Base-by-base conservation (phyloP, 352 stramenopile genomes). In the Phytophthora quininea region DNA sequence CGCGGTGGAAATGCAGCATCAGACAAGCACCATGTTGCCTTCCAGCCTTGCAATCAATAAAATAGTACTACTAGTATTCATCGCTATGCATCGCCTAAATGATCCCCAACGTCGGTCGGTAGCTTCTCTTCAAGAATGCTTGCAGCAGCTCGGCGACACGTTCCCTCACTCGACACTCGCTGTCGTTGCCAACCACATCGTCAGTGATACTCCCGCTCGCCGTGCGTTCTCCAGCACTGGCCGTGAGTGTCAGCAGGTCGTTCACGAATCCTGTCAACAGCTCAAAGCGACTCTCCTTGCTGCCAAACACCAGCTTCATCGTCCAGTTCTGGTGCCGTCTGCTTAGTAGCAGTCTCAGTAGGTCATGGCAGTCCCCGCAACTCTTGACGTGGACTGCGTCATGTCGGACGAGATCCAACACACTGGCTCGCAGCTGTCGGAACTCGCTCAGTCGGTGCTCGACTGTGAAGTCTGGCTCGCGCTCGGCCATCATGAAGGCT, bases 391-490 rank as follows among this genome's bases (percentile, higher is more conserved):
- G 67, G 27, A 37, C 47, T 35, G 51, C 24, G 2, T 60, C 49
- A 11, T 48, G 3, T 32, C 45, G 43, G 3, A 64, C 37, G n/a
- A 79, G 67, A n/a, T 24, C 46, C 5, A 24, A 24, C 19, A 71
- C 19, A 32, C 19, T 29, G 38, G 59, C 52, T 3, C 69, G 64
- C 2, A 80, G 58, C 42, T 45, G 12, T 10, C 63, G 69, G 27
- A 77, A 80, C 47, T 77, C 73, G 4, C 49, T 62, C 45, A 80
- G 76, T 32, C 58, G 73, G 46, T 64, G 69, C 43, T 77, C 69
- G 30, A 76, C 62, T n/a, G 54, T 43, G 64, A 60, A 80, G 58
- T 77, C 67, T 14, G 73, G 67, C 52, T 80, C 69, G 24, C 73
- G 73, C 48, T 80, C 73, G 37, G 73, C 56, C 48, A 71, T 70